Percentiles rank a stretch among this genome's conserved stretches.
Conservation (phyloP, 2,329 filamentous ascomycete species). For the Arthrinium puccinioides region DNA sequence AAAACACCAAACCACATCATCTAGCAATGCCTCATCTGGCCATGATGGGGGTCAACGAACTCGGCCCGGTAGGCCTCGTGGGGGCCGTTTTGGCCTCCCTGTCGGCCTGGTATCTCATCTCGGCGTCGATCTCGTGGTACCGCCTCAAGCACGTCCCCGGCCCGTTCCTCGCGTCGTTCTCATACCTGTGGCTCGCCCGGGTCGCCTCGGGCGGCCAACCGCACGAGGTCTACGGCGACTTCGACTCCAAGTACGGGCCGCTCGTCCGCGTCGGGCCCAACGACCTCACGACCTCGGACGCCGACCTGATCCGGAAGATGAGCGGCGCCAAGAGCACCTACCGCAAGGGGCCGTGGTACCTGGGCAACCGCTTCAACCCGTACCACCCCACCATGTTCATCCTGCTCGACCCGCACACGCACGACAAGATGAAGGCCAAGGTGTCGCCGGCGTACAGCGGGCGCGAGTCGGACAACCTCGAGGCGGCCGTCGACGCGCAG, state of each 20-base stretch:
- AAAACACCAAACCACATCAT: no score
- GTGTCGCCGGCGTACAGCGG: constrained; percentile 14
- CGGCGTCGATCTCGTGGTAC: constrained; percentile 9
- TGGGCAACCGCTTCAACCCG: constrained; percentile 9
- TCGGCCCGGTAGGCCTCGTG: no score
- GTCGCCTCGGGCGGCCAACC: constrained; percentile 4
- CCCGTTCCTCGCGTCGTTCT: constrained; percentile 11
- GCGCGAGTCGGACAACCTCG: constrained; percentile 11
- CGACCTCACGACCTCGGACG: constrained; percentile 13
- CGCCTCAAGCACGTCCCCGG: constrained; percentile 13
- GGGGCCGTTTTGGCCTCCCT: neutral
- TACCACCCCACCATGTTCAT: constrained; percentile 10
- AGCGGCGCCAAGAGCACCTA: constrained; percentile 11
- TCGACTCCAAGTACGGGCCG: constrained; percentile 9
- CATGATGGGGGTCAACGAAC: no score
- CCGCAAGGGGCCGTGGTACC: constrained; percentile 11
- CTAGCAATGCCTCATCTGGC: no score
- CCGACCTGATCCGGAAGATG: constrained; percentile 11
- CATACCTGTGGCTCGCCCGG: constrained; percentile 10
- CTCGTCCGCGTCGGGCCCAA: constrained; percentile 16
- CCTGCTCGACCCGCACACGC: constrained; percentile 5
- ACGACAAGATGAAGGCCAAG: constrained; percentile 14
- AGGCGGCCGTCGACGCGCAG: constrained; percentile 11
- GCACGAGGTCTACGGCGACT: constrained; percentile 1
- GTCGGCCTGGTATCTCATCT: constrained; percentile 4